Evolutionary conservation across 129 eudicot species (phyloP), one percentile per base, ranked within the genome.

Genomic region (Logfia minima): DNA sequence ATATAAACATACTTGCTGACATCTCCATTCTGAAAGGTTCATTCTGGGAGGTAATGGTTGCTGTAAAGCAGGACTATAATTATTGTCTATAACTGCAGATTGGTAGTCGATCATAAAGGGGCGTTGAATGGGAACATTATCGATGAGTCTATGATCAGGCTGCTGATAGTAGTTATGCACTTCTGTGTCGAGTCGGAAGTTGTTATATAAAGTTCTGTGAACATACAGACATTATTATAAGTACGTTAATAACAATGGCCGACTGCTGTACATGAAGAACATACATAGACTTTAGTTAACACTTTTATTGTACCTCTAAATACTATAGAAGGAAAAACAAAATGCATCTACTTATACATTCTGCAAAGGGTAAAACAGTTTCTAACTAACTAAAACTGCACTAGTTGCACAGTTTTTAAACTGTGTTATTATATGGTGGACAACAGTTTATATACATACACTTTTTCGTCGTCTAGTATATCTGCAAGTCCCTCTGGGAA

Each of bases 71-170:
- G 69, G 58, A 63, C 19, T 28, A 34, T 70, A 29, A 34, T 70
- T 55, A 65, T 60, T 26, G 66, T 75, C 64, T 24, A 51, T 21
- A 70, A 71, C 80, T 71, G 75, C 28, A 26, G 79, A 75, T 66
- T 66, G 84, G 39, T 81, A 77, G 32, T 83, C 35, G 29, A 64
- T 71, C 56, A 81, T 68, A 29, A 74, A 66, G 16, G 80, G 81
- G 66, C 52, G 45, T 10, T 83, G 81, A 28, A 74, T 71, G 31
- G 73, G 80, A 58, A 78, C 75, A 16, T 66, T 64, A 48, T 48
- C 74, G 39, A 66, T 35, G 68, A 29, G 56, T 43, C 63, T 78
- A 23, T 73, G 45, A 58, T 48, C 56, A 68, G 60, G 64, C 75
- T 75, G 87, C 10, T 76, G 81, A 61, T 76, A 17, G 61, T 80